Conservation (phyloP, 2,329 filamentous ascomycete species). For the Parastagonospora avenae region DNA sequence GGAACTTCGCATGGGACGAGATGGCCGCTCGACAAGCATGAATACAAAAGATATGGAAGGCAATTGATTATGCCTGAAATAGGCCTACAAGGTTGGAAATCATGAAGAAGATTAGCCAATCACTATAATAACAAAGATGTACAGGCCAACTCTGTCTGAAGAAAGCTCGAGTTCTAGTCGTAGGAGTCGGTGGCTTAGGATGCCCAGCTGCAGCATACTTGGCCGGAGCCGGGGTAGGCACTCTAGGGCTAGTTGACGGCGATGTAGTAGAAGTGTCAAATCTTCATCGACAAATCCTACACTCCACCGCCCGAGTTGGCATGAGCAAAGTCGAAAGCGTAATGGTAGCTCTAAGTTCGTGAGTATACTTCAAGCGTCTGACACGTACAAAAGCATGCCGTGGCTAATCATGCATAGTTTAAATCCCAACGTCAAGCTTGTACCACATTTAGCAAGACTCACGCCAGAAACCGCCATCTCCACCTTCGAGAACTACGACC, state of each 20-base stretch:
- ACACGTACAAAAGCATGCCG: neutral
- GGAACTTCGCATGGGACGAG: conserved; percentile 11
- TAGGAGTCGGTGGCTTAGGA: conserved; percentile 88
- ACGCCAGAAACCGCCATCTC: conserved; percentile 69
- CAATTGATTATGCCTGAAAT: conserved; percentile 88
- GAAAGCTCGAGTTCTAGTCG: conserved; percentile 72
- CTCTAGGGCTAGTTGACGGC: conserved; percentile 82
- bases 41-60: conserved; percentile 86
- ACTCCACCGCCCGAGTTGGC: conserved; percentile 72
- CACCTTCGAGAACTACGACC: conserved; percentile 73
- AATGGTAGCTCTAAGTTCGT: conserved; percentile 51
- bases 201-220: conserved; percentile 94
- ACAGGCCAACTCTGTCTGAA: conserved; percentile 77
- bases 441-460: conserved; percentile 67
- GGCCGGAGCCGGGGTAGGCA: conserved; percentile 84
- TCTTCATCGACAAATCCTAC: conserved; percentile 87
- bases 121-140: neutral
- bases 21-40: conserved; percentile 73
- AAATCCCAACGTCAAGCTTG: conserved; percentile 73
- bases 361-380: conserved; percentile 27
- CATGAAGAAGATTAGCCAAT: neutral
- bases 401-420: conserved; percentile 55
- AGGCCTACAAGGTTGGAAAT: conserved; percentile 69
- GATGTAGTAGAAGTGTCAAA: conserved; percentile 90
- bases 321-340: conserved; percentile 80